phyloP scores from a whole-genome alignment of 495 filamentous ascomycete species.

The Penicillium salamii region DNA sequence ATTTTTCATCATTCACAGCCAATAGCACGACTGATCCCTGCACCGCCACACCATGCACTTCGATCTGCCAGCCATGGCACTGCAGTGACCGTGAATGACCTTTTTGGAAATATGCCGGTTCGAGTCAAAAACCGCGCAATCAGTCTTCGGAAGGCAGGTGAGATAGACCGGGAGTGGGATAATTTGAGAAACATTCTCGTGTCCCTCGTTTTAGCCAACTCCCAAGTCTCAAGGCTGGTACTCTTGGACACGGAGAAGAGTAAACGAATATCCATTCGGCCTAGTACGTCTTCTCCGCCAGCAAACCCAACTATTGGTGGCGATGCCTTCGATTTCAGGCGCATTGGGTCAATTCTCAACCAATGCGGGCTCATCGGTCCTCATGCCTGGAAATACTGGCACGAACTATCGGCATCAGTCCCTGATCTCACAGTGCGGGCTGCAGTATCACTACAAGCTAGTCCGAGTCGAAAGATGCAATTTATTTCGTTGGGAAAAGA shows the following conservation, averaged over 20 bases:
- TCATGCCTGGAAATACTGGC: conserved; percentile 55
- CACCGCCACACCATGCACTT: conserved; percentile 58
- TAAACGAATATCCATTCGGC: conserved; percentile 31
- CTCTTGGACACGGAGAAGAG: conserved; percentile 30
- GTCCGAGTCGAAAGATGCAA: conserved; percentile 68
- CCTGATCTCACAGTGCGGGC: conserved; percentile 58
- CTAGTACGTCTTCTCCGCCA: not conserved
- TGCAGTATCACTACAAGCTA: conserved; percentile 66
- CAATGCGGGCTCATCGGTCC: conserved; percentile 62
- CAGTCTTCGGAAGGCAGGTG: conserved; percentile 42
- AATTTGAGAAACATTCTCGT: conserved; percentile 56
- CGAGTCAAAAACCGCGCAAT: conserved; percentile 79
- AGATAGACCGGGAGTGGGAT: conserved; percentile 70
- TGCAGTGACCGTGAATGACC: conserved; percentile 72
- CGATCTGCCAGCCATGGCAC: conserved; percentile 66
- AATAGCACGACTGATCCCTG: conserved; percentile 65
- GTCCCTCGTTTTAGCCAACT: conserved; percentile 62
- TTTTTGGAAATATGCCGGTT: conserved; percentile 96
- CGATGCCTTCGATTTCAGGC: conserved; percentile 22
- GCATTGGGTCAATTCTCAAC: conserved; percentile 54
- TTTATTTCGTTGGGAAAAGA: conserved; percentile 74
- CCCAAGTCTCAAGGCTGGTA: conserved; percentile 30
- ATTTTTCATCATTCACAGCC: conserved; percentile 68
- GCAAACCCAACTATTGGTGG: not conserved
- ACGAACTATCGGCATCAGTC: conserved; percentile 63